Evolutionary conservation across 495 filamentous ascomycete genomes (phyloP), one percentile per base, ranked within the genome.

Genomic region (Penicillium malachiteum): DNA sequence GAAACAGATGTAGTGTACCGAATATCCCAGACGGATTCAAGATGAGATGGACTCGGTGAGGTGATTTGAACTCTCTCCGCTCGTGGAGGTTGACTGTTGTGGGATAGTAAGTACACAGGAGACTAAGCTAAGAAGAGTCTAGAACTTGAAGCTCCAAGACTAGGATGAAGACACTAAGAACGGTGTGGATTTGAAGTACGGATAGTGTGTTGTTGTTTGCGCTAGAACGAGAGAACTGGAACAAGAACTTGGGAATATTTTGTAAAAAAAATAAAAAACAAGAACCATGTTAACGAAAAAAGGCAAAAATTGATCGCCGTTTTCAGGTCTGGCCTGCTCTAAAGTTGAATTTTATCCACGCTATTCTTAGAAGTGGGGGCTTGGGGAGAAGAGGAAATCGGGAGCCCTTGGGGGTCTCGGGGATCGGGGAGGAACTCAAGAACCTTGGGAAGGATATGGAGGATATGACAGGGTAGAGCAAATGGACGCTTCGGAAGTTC

Each of bases 351-450:
- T 10, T 10, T 37, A 37, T 37, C 34, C 34, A 21, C 42, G 18
- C 50, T 47, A 54, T 54, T 54, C 52, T 54, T 54, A 54, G 43
- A 54, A 54, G 52, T 54, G 52, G 52, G 34, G 45, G 45, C 26
- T 46, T 46, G 5, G 43, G 43, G 43, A 17, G 14, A 18, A n/a
- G 16, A 16, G 17, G n/a, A 26, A 26, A 46, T 48, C 30, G 45
- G 45, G 30, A 49, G 33, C n/a, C n/a, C 21, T 26, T 4, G 21
- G 21, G 21, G 21, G 1, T 4, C 21, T 26, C 21, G 21, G 21
- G 21, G 4, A 38, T 38, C 32, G 46, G 32, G 46, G 46, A 17
- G 14, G 9, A 16, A n/a, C n/a, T n/a, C n/a, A n/a, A n/a, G n/a
- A n/a, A n/a, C n/a, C n/a, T n/a, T n/a, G n/a, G n/a, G n/a, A n/a